A percentile compares a stretch with the other conserved stretches of the same genome.
phyloP scores from a whole-genome alignment of 202 grass and related monocot genomes.

The Setaria viridis region DNA sequence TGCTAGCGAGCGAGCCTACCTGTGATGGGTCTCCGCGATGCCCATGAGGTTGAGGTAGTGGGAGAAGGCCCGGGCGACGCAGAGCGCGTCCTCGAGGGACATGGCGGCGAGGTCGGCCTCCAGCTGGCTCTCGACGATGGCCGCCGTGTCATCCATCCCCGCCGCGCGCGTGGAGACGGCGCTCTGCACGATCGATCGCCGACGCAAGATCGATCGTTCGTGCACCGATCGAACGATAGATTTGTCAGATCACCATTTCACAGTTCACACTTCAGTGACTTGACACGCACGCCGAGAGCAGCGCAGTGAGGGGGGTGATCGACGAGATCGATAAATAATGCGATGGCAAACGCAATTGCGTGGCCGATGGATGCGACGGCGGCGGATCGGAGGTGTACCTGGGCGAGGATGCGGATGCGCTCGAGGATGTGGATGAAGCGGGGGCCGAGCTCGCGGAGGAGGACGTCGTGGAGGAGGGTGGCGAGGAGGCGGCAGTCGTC shows the following conservation, averaged over 20 bases:
- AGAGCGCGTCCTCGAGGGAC: constrained; percentile 77
- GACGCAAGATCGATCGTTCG: no score
- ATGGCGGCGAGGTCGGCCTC: constrained; percentile 72
- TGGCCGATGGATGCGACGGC: background rate
- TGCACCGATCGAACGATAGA: background rate
- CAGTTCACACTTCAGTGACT: no score
- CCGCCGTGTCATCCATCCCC: constrained; percentile 78
- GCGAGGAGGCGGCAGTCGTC: constrained; percentile 88
- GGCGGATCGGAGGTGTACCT: constrained; percentile 29
- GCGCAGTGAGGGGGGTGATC: background rate
- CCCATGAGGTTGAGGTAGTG: constrained; percentile 94
- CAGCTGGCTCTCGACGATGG: constrained; percentile 77
- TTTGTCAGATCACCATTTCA: background rate
- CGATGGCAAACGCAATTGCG: background rate
- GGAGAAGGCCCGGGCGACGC: constrained; percentile 78
- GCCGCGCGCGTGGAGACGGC: constrained; percentile 75
- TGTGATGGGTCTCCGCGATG: constrained; percentile 89
- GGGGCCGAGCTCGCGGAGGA: constrained; percentile 87
- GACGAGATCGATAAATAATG: background rate
- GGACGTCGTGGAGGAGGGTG: constrained; percentile 85
- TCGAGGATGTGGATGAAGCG: constrained; percentile 83
- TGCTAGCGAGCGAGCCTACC: constrained; percentile 16
- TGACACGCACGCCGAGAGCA: background rate
- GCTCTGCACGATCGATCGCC: constrained; percentile 43
- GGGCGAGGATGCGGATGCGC: constrained; percentile 78